Percentiles rank a stretch among this genome's conserved stretches.
Evolutionary conservation across 345 rosid genomes (phyloP).

Genomic region (Citropsis articulata): DNA sequence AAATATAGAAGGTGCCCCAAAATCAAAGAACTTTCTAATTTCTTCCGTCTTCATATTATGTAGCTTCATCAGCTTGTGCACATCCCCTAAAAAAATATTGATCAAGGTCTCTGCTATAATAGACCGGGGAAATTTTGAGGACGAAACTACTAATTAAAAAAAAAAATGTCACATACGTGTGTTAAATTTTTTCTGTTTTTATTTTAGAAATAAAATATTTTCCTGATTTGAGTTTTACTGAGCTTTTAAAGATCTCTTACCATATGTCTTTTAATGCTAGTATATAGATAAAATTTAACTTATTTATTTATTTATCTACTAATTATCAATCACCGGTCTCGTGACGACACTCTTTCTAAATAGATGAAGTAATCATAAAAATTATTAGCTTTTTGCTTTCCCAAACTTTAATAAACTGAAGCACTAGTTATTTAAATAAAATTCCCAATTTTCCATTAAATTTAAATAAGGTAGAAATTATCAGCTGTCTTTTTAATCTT

Average conservation of each 20-base stretch:
- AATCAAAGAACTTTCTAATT: neutral
- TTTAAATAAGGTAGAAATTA: neutral
- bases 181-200: too few species aligned
- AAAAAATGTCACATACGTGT: too few species aligned
- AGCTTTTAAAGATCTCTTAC: too few species aligned
- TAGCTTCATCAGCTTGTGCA: neutral
- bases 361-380: neutral
- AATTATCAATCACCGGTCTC: too few species aligned
- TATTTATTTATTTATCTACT: too few species aligned
- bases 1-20: too few species aligned
- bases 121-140: too few species aligned
- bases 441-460: neutral
- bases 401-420: neutral
- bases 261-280: accelerated
- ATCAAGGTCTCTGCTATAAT: too few species aligned
- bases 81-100: neutral
- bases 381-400: neutral
- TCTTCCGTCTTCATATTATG: neutral
- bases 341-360: neutral
- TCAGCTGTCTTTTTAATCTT: neutral
- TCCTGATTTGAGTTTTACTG: accelerated
- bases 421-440: neutral
- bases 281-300: too few species aligned
- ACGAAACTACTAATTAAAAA: too few species aligned
- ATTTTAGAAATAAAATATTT: accelerated